Percentiles rank a stretch among this genome's conserved stretches.
These are phyloP conservation scores for Colletotrichum lupini DNA, from an alignment of 2,329 filamentous ascomycete genomes.

Conservation along the genomic window DNA sequence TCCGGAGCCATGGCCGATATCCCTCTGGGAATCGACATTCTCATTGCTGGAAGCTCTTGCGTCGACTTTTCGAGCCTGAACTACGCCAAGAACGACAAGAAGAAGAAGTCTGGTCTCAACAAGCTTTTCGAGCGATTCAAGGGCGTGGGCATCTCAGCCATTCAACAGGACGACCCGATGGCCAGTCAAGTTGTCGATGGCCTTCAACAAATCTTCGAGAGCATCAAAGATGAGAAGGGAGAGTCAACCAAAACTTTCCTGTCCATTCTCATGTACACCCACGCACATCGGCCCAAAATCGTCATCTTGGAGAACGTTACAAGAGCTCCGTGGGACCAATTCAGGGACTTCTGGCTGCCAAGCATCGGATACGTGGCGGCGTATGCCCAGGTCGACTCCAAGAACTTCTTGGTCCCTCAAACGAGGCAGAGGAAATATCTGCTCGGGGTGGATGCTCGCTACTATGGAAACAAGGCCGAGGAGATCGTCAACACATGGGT, in stretches of 20 bases:
- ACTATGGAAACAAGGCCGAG: slow-evolving; percentile 41
- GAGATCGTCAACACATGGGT: slow-evolving; percentile 54
- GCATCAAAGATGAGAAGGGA: slow-evolving; percentile 67
- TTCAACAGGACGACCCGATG: slow-evolving; percentile 46
- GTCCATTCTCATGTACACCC: slow-evolving; percentile 68
- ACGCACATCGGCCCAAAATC: slow-evolving; percentile 66
- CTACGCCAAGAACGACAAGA: slow-evolving; percentile 53
- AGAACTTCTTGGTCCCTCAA: slow-evolving; percentile 79
- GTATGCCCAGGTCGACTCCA: slow-evolving; percentile 69
- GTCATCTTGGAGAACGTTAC: slow-evolving; percentile 80
- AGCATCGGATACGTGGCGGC: slow-evolving; percentile 66
- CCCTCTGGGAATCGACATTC: slow-evolving; percentile 68
- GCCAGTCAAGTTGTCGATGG: neutral
- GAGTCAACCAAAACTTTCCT: slow-evolving; percentile 75
- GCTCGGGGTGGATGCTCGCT: slow-evolving; percentile 60
- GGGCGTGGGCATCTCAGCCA: slow-evolving; percentile 58
- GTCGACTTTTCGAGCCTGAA: slow-evolving; percentile 80
- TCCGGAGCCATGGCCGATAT: slow-evolving; percentile 70
- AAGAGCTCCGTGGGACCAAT: slow-evolving; percentile 67
- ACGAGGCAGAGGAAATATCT: slow-evolving; percentile 72
- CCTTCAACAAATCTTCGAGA: slow-evolving; percentile 56
- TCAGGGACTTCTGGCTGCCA: slow-evolving; percentile 52
- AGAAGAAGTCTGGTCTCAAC: slow-evolving; percentile 58
- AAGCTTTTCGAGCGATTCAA: slow-evolving; percentile 58
- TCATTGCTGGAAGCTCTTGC: slow-evolving; percentile 80